Percentiles rank a stretch among this genome's conserved stretches.
These are phyloP conservation scores for Corniculantispora saksenae DNA, from an alignment of 2,329 filamentous ascomycete species.

Conservation along the genomic window DNA sequence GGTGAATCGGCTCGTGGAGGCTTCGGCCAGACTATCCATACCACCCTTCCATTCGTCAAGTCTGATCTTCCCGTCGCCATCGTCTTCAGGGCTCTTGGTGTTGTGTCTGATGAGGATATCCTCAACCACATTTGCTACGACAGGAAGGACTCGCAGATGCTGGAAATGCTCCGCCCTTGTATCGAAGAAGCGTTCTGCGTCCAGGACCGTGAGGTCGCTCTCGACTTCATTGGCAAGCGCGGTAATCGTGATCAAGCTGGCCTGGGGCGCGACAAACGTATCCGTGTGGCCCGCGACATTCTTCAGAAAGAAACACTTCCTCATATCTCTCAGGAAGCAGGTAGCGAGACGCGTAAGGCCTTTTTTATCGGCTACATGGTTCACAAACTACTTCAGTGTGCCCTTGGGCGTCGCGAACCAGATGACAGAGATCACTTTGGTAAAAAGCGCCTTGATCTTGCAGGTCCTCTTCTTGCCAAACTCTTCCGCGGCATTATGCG, in stretches of 20 bases:
- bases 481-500: slow-evolving; percentile 91
- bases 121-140: slow-evolving; percentile 98
- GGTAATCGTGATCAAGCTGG: slow-evolving; percentile 63
- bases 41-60: slow-evolving; percentile 91
- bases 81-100: slow-evolving; percentile 91
- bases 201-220: slow-evolving; percentile 89
- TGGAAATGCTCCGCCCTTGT: slow-evolving; percentile 95
- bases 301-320: slow-evolving; percentile 96
- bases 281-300: slow-evolving; percentile 89
- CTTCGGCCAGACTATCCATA: slow-evolving; percentile 85
- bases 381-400: slow-evolving; percentile 90
- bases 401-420: slow-evolving; percentile 86
- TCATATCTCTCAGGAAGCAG: slow-evolving; percentile 93
- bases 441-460: slow-evolving; percentile 95
- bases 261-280: slow-evolving; percentile 80
- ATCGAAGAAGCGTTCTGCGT: slow-evolving; percentile 97
- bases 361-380: slow-evolving; percentile 99
- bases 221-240: slow-evolving; percentile 95
- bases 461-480: slow-evolving; percentile 91
- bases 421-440: slow-evolving; percentile 99
- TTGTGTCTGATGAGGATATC: slow-evolving; percentile 97
- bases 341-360: slow-evolving; percentile 92
- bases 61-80: slow-evolving; percentile 90
- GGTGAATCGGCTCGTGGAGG: slow-evolving; percentile 75
- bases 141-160: slow-evolving; percentile 90